These are phyloP conservation scores for Wakefieldia striispora DNA, from an alignment of 768 basidiomycete genomes.

Conservation along the genomic window DNA sequence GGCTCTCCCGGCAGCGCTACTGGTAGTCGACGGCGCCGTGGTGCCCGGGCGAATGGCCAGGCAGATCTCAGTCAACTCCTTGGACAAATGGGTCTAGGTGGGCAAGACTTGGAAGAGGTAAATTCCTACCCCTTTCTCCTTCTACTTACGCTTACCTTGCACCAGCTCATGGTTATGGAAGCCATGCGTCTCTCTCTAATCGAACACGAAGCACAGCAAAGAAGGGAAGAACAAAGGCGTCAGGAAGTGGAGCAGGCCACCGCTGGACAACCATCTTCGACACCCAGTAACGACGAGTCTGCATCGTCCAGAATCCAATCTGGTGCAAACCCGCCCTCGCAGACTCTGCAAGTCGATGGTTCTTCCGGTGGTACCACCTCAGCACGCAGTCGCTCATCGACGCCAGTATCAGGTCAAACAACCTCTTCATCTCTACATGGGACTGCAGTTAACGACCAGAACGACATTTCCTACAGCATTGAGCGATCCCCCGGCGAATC, in stretches of 20 bases:
- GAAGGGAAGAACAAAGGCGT: slow-evolving; percentile 71
- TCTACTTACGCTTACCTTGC: slow-evolving; percentile 11
- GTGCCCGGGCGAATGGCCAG: slow-evolving; percentile 48
- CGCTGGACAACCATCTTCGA: slow-evolving; percentile 17
- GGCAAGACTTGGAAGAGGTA: slow-evolving; percentile 94
- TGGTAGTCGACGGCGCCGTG: slow-evolving; percentile 56
- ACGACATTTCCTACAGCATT: slow-evolving; percentile 28
- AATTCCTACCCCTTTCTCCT: slow-evolving; percentile 23
- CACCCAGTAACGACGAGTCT: slow-evolving; percentile 5
- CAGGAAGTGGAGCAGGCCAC: slow-evolving; percentile 41
- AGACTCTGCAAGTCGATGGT: slow-evolving; percentile 11
- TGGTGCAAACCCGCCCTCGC: slow-evolving; percentile 1
- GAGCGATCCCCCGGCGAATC: slow-evolving; percentile 20
- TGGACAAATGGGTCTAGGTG: slow-evolving; percentile 62
- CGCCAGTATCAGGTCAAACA: slow-evolving; percentile 37
- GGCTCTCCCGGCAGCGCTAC: slow-evolving; percentile 33
- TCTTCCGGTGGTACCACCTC: slow-evolving; percentile 6
- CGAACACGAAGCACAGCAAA: slow-evolving; percentile 93
- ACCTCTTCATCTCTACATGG: slow-evolving; percentile 26
- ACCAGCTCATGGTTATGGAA: slow-evolving; percentile 96
- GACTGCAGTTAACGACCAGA: slow-evolving; percentile 26
- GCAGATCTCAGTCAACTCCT: slow-evolving; percentile 63
- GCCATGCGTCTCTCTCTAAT: slow-evolving; percentile 94
- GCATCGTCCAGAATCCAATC: slow-evolving; percentile 4
- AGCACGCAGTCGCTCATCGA: slow-evolving; percentile 27